A percentile compares a stretch with the other conserved stretches of the same genome.
Evolutionary conservation across 257 asterid genomes (phyloP).

Genomic region (Nicotiana paniculata): DNA sequence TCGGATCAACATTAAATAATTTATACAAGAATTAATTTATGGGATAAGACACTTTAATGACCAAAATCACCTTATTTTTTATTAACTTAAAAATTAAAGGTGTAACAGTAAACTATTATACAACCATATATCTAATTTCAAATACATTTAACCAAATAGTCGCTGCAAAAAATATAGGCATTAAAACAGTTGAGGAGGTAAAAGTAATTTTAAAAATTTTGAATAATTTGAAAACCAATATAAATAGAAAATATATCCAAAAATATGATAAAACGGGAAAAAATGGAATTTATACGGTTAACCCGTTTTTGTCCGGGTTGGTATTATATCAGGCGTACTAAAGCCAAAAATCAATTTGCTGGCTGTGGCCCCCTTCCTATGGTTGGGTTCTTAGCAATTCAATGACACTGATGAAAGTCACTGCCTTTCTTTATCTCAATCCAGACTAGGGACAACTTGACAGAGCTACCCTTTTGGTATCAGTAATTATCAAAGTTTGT

Average conservation of each 20-base stretch:
- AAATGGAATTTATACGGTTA: conserved; percentile 23
- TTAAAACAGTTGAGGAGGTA: too few relatives aligned
- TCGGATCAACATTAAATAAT: too few relatives aligned
- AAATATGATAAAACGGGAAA: conserved; percentile 20
- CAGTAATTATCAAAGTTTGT: not conserved
- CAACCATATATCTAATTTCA: too few relatives aligned
- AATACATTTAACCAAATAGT: too few relatives aligned
- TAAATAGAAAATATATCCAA: not conserved
- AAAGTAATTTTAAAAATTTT: too few relatives aligned
- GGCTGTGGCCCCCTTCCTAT: not conserved
- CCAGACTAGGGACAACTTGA: conserved; percentile 10
- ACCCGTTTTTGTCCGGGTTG: conserved; percentile 61
- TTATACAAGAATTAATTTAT: too few relatives aligned
- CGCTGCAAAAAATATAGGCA: too few relatives aligned
- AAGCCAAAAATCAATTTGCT: conserved; percentile 11
- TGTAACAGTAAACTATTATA: too few relatives aligned
- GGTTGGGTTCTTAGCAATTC: conserved; percentile 44
- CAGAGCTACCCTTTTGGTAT: conserved; percentile 19
- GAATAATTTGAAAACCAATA: not conserved
- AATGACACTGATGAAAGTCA: conserved; percentile 28
- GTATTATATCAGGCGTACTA: conserved; percentile 27
- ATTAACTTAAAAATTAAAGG: too few relatives aligned
- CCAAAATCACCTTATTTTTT: too few relatives aligned
- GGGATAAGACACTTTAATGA: too few relatives aligned
- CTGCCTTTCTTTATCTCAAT: conserved; percentile 15